These are phyloP conservation scores for Hansenula sp. DNA, from an alignment of 1,139 yeast species.

Conservation along the genomic window DNA sequence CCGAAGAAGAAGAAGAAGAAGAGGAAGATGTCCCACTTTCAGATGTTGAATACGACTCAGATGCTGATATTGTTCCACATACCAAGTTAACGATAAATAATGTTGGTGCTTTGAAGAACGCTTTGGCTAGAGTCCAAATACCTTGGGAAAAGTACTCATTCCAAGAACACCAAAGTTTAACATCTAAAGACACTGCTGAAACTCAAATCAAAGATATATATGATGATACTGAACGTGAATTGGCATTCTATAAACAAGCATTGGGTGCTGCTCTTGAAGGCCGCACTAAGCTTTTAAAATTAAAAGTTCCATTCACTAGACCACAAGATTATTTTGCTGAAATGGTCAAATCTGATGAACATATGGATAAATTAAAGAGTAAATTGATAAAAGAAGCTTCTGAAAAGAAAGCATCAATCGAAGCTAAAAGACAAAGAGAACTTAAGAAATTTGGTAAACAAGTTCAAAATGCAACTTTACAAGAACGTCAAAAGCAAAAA, in stretches of 20 bases:
- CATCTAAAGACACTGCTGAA: slow-evolving; percentile 57
- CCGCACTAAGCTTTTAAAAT: slow-evolving; percentile 55
- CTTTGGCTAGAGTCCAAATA: slow-evolving; percentile 61
- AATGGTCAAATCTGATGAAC: slow-evolving; percentile 97
- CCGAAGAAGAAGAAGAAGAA: slow-evolving; percentile 40
- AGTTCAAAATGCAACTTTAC: slow-evolving; percentile 90
- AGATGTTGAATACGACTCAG: slow-evolving; percentile 78
- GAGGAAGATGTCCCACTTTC: slow-evolving; percentile 71
- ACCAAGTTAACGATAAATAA: slow-evolving; percentile 82
- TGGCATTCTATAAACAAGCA: slow-evolving; percentile 88
- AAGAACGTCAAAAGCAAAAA: slow-evolving; percentile 93
- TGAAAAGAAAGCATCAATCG: slow-evolving; percentile 87
- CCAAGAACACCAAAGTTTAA: slow-evolving; percentile 76
- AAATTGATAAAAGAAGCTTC: slow-evolving; percentile 84
- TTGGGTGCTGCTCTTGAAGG: slow-evolving; percentile 78
- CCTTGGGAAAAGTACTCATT: slow-evolving; percentile 75
- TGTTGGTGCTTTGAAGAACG: slow-evolving; percentile 62
- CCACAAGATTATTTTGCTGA: slow-evolving; percentile 97
- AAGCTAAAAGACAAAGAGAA: slow-evolving; percentile 90
- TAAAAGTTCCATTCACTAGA: slow-evolving; percentile 83
- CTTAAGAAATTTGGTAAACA: slow-evolving; percentile 97
- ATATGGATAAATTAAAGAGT: slow-evolving; percentile 88
- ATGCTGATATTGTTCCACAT: slow-evolving; percentile 85
- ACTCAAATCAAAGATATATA: slow-evolving; percentile 77
- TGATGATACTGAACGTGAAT: slow-evolving; percentile 88